Base-by-base conservation (phyloP, 768 basidiomycete genomes). In the Russula abietina region DNA sequence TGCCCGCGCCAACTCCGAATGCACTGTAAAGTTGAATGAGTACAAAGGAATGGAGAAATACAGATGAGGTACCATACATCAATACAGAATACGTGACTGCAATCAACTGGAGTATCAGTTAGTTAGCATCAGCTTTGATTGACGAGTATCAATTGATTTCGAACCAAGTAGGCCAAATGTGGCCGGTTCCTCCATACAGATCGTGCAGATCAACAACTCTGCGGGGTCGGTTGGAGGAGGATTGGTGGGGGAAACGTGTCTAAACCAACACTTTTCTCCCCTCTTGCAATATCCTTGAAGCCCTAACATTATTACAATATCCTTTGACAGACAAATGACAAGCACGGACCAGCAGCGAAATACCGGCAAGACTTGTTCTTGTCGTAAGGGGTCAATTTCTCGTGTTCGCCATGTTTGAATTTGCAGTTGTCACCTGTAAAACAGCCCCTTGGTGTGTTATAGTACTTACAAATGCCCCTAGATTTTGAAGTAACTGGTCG, bases 21-120 rank as follows among this genome's bases (percentile, higher is more conserved):
- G 70, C 91, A 93, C 87, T 91, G 67, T 26, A 28, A 7, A 38
- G 24, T 54, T 50, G 46, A 39, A 33, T 64, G 41, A 64, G 55
- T n/a, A 3, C 39, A 48, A 26, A 39, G 16, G 19, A 26, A 14
- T 10, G 36, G 52, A 32, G n/a, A 24, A 33, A 22, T 10, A 26
- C 4, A 53, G 55, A 52, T 38, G 16, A 3, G 50, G 24, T 36
- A 51, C 22, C 79, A 61, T 70, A 90, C 89, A 62, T 81, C 72
- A 41, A 88, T 77, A 71, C 91, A 93, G 72, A 91, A 92, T 53
- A 89, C 75, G 72, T 93, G 91, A 64, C 80, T 86, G 70, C 91
- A 93, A 36, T 83, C 85, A 24, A 73, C 89, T 91, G n/a, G 43
- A 17, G 55, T 12, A 55, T 22, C 38, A 17, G 50, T 55, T 66